Conservation (phyloP, 2,329 filamentous ascomycete genomes). For the Fusarium drepaniforme region DNA sequence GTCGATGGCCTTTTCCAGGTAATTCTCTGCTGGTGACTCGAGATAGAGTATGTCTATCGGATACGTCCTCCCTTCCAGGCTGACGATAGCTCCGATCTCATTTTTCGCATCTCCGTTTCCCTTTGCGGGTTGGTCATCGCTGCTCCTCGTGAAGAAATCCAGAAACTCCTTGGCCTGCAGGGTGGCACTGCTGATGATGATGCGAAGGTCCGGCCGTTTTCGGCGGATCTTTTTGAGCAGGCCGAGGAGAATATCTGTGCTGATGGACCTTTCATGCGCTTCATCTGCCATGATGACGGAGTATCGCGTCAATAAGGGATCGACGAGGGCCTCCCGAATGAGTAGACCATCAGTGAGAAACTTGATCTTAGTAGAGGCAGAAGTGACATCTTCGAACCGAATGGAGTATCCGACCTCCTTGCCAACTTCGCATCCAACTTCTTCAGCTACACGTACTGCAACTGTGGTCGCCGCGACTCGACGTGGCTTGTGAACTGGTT, state of each 20-base stretch:
- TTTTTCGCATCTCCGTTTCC: slow-evolving; percentile 46
- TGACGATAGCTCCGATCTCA: slow-evolving; percentile 71
- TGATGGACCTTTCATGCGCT: slow-evolving; percentile 93
- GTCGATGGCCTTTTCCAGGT: slow-evolving; percentile 84
- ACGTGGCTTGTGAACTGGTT: slow-evolving; percentile 72
- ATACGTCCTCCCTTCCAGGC: slow-evolving; percentile 87
- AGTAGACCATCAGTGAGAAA: slow-evolving; percentile 95
- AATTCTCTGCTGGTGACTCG: slow-evolving; percentile 83
- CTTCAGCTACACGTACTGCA: slow-evolving; percentile 88
- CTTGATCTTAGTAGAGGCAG: slow-evolving; percentile 87
- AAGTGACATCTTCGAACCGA: slow-evolving; percentile 91
- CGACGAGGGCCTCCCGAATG: slow-evolving; percentile 90
- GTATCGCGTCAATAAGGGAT: slow-evolving; percentile 90
- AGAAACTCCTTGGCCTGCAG: slow-evolving; percentile 90
- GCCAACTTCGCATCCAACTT: slow-evolving; percentile 86
- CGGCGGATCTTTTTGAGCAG: slow-evolving; percentile 91
- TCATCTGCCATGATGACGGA: slow-evolving; percentile 98
- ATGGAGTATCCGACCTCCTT: slow-evolving; percentile 96
- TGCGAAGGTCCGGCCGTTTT: slow-evolving; percentile 82
- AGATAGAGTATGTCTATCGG: slow-evolving; percentile 90
- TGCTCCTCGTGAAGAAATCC: slow-evolving; percentile 74
- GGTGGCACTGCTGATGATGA: slow-evolving; percentile 94
- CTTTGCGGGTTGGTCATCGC: slow-evolving; percentile 50
- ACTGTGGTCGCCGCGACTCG: slow-evolving; percentile 93
- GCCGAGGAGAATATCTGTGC: slow-evolving; percentile 90